These are phyloP conservation scores for Candida sithepensis DNA, from an alignment of 805 yeast genomes.

Conservation along the genomic window DNA sequence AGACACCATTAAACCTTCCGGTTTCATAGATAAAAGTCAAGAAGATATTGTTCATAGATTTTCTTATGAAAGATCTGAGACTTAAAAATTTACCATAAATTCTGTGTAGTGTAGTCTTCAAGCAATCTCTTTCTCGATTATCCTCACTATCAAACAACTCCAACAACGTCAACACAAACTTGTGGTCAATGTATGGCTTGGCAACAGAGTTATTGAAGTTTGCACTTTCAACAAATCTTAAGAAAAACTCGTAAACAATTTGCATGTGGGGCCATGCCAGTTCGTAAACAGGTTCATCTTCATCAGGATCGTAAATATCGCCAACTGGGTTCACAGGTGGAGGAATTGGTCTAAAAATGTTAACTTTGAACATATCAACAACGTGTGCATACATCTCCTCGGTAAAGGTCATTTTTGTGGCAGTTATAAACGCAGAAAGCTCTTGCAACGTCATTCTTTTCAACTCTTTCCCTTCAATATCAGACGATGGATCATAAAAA, in stretches of 20 bases:
- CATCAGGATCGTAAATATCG: slow-evolving; percentile 95
- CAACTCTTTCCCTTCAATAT: slow-evolving; percentile 88
- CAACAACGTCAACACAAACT: slow-evolving; percentile 72
- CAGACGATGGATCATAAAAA: slow-evolving; percentile 88
- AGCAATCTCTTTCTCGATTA: slow-evolving; percentile 91
- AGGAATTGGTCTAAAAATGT: slow-evolving; percentile 92
- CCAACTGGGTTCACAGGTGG: slow-evolving; percentile 98
- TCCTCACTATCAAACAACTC: slow-evolving; percentile 96
- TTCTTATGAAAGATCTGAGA: slow-evolving; percentile 84
- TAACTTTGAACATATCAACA: slow-evolving; percentile 82
- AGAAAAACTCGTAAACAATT: slow-evolving; percentile 88
- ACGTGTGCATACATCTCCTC: slow-evolving; percentile 89
- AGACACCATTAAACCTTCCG: slow-evolving; percentile 92
- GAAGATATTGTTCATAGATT: slow-evolving; percentile 88
- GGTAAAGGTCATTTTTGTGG: slow-evolving; percentile 78
- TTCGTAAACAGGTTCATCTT: slow-evolving; percentile 96
- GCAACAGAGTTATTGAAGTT: slow-evolving; percentile 93
- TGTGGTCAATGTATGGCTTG: slow-evolving; percentile 89
- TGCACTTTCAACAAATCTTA: slow-evolving; percentile 89
- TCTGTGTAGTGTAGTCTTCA: slow-evolving; percentile 92
- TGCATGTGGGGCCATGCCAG: slow-evolving; percentile 99
- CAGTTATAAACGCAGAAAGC: slow-evolving; percentile 80
- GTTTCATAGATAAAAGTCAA: slow-evolving; percentile 93
- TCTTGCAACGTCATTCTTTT: slow-evolving; percentile 86
- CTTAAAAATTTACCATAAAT: slow-evolving; percentile 93